Conservation (phyloP, 495 filamentous ascomycete species). For the Aspergillus conjunctus region DNA sequence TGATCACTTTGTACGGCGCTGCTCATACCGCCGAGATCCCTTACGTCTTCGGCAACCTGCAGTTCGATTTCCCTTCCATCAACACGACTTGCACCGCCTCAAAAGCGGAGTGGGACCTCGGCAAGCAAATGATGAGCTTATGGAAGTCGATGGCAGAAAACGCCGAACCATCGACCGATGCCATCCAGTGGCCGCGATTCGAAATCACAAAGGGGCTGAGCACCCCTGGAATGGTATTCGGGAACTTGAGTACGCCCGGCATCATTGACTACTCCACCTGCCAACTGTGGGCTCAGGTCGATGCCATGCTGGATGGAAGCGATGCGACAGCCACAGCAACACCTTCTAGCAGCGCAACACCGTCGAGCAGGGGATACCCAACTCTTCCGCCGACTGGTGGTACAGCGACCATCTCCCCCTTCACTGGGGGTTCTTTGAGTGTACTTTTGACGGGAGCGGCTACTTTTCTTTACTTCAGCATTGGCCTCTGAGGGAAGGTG, state of each 20-base stretch:
- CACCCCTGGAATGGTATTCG: slow-evolving; percentile 32
- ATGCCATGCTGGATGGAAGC: slow-evolving; percentile 13
- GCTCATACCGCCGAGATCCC: slow-evolving; percentile 11
- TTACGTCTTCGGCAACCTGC: slow-evolving; percentile 40
- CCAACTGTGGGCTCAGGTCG: slow-evolving; percentile 36
- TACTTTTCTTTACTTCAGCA: background rate
- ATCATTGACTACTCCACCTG: slow-evolving; percentile 36
- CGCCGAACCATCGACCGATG: slow-evolving; percentile 27
- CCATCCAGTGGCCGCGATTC: slow-evolving; percentile 36
- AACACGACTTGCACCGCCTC: slow-evolving; percentile 34
- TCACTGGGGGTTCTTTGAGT: background rate
- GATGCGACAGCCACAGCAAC: background rate
- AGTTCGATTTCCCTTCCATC: slow-evolving; percentile 21
- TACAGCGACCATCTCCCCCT: background rate
- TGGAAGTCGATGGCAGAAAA: slow-evolving; percentile 44
- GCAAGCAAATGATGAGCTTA: slow-evolving; percentile 34
- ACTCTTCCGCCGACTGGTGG: background rate
- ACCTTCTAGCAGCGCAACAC: background rate
- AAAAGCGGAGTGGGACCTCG: slow-evolving; percentile 30
- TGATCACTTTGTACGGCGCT: background rate
- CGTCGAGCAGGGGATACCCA: background rate
- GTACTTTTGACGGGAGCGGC: background rate
- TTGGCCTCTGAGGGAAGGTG: background rate
- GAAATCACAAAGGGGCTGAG: slow-evolving; percentile 15
- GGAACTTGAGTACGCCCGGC: slow-evolving; percentile 25